Conservation (phyloP, 1,284 basidiomycete genomes). For the Cystobasidiaceae sp. region DNA sequence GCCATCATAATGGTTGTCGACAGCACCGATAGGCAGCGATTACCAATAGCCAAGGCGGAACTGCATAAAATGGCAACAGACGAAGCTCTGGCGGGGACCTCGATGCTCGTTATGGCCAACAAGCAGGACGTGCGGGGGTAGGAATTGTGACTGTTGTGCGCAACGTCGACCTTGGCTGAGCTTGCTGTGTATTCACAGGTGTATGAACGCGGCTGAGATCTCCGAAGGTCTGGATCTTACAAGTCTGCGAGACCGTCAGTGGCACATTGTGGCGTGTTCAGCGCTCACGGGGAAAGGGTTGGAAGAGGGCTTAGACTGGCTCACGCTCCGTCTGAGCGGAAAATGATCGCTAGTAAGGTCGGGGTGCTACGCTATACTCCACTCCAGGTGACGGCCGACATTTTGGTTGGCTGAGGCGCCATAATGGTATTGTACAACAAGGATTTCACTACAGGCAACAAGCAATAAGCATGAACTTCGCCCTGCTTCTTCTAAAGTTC, state of each 20-base stretch:
- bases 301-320: conserved; percentile 24
- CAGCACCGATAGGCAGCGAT: conserved; percentile 69
- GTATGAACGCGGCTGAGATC: conserved; percentile 27
- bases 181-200: not conserved
- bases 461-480: not conserved
- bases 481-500: not conserved
- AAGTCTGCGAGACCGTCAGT: conserved; percentile 20
- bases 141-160: conserved; percentile 46
- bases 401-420: too few relatives aligned
- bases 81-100: conserved; percentile 78
- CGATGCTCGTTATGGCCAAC: conserved; percentile 81
- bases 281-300: conserved; percentile 25
- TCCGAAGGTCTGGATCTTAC: conserved; percentile 25
- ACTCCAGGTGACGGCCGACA: too few relatives aligned
- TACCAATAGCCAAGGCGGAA: conserved; percentile 87
- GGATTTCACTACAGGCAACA: too few relatives aligned
- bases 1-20: conserved; percentile 89
- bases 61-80: conserved; percentile 76
- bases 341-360: not conserved
- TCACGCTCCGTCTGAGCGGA: conserved; percentile 17
- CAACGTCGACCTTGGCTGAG: not conserved
- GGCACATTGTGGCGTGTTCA: conserved; percentile 30
- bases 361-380: not conserved
- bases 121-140: conserved; percentile 78
- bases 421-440: too few relatives aligned